phyloP scores from a whole-genome alignment of 1,284 basidiomycete species.

The Cerioporus squamosus region DNA sequence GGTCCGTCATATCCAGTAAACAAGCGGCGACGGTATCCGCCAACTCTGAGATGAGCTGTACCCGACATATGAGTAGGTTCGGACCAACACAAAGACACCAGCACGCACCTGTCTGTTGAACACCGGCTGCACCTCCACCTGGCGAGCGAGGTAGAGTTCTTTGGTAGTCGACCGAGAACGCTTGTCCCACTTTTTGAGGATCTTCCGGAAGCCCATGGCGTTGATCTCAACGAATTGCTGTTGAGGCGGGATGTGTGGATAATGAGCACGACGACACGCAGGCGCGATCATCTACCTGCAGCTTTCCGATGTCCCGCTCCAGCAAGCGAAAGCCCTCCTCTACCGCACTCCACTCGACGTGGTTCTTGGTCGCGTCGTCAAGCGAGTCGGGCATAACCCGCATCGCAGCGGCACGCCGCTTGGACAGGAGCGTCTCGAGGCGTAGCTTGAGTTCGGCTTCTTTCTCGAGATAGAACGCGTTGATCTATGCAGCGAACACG shows the following conservation, averaged over 20 bases:
- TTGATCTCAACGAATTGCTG: slow-evolving; percentile 99
- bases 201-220: slow-evolving; percentile 96
- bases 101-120: slow-evolving; percentile 89
- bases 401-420: slow-evolving; percentile 84
- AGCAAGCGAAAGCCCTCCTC: slow-evolving; percentile 96
- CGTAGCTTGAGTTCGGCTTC: slow-evolving; percentile 94
- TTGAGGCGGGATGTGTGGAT: slow-evolving; percentile 30
- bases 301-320: slow-evolving; percentile 94
- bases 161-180: slow-evolving; percentile 93
- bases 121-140: slow-evolving; percentile 98
- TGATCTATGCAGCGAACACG: slow-evolving; percentile 74
- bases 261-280: slow-evolving; percentile 13
- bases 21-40: slow-evolving; percentile 95
- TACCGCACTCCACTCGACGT: slow-evolving; percentile 91
- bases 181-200: slow-evolving; percentile 99
- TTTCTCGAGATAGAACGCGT: slow-evolving; percentile 98
- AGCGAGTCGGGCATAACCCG: slow-evolving; percentile 67
- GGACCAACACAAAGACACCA: not conserved
- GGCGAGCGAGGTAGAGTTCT: slow-evolving; percentile 94
- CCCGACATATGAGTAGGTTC: not conserved
- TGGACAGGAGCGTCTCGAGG: slow-evolving; percentile 92
- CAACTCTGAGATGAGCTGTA: slow-evolving; percentile 90
- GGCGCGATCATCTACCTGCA: slow-evolving; percentile 67
- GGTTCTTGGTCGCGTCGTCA: slow-evolving; percentile 60
- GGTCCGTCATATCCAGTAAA: slow-evolving; percentile 89